Conservation (phyloP, 352 stramenopile species). For the Elongisporangium undulatum region DNA sequence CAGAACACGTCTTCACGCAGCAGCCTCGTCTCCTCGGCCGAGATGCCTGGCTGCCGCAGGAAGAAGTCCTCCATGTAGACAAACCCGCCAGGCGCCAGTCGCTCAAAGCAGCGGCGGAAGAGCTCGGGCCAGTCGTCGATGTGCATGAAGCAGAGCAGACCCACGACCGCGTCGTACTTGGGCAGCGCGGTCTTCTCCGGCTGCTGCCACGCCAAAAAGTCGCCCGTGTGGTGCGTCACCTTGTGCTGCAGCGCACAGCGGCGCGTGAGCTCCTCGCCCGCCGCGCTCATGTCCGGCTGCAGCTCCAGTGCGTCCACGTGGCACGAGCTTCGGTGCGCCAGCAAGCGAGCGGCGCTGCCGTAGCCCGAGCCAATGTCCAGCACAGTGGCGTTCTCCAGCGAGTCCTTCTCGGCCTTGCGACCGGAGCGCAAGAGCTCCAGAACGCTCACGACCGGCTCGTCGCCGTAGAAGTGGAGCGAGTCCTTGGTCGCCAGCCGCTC, state of each 20-base stretch:
- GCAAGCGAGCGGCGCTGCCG: conserved; percentile 81
- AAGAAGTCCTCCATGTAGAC: conserved; percentile 85
- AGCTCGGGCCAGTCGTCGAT: conserved; percentile 59
- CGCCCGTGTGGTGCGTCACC: conserved; percentile 52
- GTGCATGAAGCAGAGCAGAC: conserved; percentile 73
- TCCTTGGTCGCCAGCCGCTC: conserved; percentile 50
- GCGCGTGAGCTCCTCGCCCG: conserved; percentile 51
- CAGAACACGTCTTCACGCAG: conserved; percentile 69
- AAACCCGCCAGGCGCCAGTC: conserved; percentile 54
- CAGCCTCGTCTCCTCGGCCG: conserved; percentile 30
- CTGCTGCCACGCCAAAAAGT: conserved; percentile 41
- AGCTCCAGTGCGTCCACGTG: conserved; percentile 73
- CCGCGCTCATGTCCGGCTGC: conserved; percentile 64
- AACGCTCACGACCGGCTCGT: conserved; percentile 52
- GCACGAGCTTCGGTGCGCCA: conserved; percentile 66
- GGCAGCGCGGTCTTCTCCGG: conserved; percentile 4
- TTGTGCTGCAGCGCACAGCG: conserved; percentile 40
- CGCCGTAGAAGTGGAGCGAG: conserved; percentile 61
- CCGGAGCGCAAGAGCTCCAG: conserved; percentile 25
- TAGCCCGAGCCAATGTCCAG: conserved; percentile 90
- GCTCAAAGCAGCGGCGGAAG: conserved; percentile 49
- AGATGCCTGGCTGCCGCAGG: conserved; percentile 31
- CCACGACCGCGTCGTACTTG: conserved; percentile 59
- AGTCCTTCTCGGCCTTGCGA: conserved; percentile 7
- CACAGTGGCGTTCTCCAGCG: conserved; percentile 25